These are phyloP conservation scores for Elsinoe fawcettii DNA, from an alignment of 2,329 filamentous ascomycete genomes.

Conservation along the genomic window DNA sequence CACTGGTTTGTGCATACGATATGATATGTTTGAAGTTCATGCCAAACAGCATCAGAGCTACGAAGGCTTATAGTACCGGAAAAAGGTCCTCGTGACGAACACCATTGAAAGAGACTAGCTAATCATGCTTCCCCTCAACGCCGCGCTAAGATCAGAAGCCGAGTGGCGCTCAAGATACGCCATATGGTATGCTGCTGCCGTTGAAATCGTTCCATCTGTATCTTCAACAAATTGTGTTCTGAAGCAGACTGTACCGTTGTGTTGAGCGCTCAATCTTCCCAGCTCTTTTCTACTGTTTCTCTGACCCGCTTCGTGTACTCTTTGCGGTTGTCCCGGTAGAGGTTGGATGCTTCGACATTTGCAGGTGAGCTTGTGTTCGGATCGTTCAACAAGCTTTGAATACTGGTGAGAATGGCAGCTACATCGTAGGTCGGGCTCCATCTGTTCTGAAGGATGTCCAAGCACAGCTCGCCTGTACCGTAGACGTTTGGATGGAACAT, in stretches of 20 bases:
- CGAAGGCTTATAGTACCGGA: background rate
- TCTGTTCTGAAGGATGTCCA: conserved; percentile 94
- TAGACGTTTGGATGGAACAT: conserved; percentile 99
- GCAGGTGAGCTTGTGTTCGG: conserved; percentile 97
- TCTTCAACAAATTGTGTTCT: background rate
- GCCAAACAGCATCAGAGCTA: background rate
- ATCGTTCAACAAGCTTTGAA: conserved; percentile 94
- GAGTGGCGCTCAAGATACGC: background rate
- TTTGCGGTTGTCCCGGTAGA: conserved; percentile 96
- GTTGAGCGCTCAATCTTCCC: conserved; percentile 64
- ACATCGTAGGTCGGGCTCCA: conserved; percentile 99
- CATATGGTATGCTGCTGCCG: background rate
- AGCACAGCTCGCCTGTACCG: conserved; percentile 87
- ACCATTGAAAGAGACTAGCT: background rate
- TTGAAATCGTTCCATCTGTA: background rate
- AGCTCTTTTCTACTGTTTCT: conserved; percentile 98
- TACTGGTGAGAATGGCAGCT: conserved; percentile 90
- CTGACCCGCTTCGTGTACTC: conserved; percentile 93
- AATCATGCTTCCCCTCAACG: conserved; percentile 4
- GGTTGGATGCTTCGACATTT: conserved; percentile 94
- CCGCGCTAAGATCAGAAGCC: conserved; percentile 8
- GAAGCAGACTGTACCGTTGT: background rate
- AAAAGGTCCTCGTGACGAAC: background rate
- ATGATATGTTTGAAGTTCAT: background rate
- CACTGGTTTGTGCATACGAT: background rate